Evolutionary conservation across 1,139 yeast genomes (phyloP).

Genomic region (Saccharomyces pastorianus): DNA sequence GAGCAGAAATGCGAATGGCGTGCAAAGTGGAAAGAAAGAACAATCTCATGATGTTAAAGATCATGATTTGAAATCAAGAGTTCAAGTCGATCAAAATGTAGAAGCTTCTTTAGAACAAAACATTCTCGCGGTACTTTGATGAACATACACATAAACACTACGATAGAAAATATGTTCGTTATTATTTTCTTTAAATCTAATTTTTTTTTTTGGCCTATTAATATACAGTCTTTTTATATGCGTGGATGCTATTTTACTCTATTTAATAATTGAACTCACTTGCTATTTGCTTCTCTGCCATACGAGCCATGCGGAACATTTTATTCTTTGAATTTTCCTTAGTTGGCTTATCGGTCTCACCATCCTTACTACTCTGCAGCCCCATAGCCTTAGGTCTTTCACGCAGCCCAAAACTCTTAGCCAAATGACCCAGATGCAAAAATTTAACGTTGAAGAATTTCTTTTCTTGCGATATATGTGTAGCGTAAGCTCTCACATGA

Average conservation of each 20-base stretch:
- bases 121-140: conserved; percentile 19
- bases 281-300: conserved; percentile 53
- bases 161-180: neutral
- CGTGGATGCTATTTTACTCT: neutral
- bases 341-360: conserved; percentile 26
- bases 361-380: conserved; percentile 27
- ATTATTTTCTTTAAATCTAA: neutral
- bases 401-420: conserved; percentile 87
- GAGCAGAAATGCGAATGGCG: conserved; percentile 9
- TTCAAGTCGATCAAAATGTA: conserved; percentile 18
- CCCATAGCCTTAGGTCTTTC: conserved; percentile 84
- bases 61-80: conserved; percentile 13
- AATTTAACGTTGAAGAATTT: conserved; percentile 68
- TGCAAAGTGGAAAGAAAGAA: neutral
- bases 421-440: conserved; percentile 89
- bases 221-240: neutral
- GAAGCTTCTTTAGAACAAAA: conserved; percentile 21
- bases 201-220: neutral
- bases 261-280: conserved; percentile 61
- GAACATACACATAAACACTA: neutral
- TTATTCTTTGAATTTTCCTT: conserved; percentile 59
- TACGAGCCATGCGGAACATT: conserved; percentile 70
- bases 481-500: conserved; percentile 90
- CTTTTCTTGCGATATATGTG: conserved; percentile 78
- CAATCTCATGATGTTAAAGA: neutral